Conservation (phyloP, 306 rosid species). For the Purshia tridentata region DNA sequence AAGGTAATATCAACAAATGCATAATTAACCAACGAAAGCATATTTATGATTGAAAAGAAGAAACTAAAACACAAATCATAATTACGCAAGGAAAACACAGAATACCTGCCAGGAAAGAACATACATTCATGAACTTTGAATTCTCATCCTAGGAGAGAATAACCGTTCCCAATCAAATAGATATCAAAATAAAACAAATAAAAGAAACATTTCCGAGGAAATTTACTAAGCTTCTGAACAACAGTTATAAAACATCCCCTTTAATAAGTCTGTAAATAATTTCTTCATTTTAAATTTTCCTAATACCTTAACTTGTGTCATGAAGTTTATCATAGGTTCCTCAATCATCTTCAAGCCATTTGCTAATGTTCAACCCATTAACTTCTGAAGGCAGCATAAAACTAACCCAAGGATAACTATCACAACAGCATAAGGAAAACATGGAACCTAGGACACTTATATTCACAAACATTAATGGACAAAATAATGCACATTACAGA, state of each 20-base stretch:
- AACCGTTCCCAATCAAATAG: not conserved
- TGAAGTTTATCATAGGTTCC: not conserved
- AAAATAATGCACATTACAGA: conserved; percentile 27
- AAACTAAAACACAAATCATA: not conserved
- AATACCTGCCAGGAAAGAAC: not conserved
- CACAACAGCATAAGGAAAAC: not conserved
- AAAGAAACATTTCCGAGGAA: not conserved
- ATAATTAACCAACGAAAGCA: too few species aligned
- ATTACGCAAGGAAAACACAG: not conserved
- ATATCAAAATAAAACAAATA: not conserved
- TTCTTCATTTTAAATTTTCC: not conserved
- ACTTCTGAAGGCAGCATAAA: not conserved
- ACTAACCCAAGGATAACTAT: conserved; percentile 11
- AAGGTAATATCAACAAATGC: not conserved
- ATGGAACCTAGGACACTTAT: not conserved
- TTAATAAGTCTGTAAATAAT: not conserved
- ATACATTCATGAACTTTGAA: not conserved
- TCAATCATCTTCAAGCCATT: not conserved
- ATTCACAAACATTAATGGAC: conserved; percentile 15
- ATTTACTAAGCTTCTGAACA: not conserved
- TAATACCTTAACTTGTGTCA: not conserved
- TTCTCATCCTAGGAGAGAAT: conserved; percentile 13
- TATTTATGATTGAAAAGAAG: not conserved
- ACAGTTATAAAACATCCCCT: not conserved
- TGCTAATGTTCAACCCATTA: not conserved